These are phyloP conservation scores for Orobanche coerulescens DNA, from an alignment of 257 asterid species.

Conservation along the genomic window DNA sequence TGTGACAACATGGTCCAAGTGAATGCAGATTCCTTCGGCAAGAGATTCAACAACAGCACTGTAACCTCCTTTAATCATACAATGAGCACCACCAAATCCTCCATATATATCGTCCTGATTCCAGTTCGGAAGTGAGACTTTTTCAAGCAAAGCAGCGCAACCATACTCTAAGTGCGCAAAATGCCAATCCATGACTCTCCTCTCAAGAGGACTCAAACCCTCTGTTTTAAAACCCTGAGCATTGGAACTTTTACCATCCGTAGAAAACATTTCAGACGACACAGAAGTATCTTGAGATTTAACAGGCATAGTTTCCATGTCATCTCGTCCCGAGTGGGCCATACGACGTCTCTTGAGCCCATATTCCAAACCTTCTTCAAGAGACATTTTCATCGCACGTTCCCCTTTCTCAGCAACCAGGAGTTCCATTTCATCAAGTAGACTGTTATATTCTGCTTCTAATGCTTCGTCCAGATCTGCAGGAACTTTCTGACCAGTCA, in stretches of 20 bases:
- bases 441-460: constrained; percentile 88
- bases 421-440: constrained; percentile 89
- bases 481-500: constrained; percentile 82
- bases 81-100: constrained; percentile 99
- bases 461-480: constrained; percentile 73
- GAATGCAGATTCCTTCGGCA: constrained; percentile 60
- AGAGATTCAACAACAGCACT: constrained; percentile 84
- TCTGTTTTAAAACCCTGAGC: constrained; percentile 29
- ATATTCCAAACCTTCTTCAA: constrained; percentile 86
- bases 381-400: constrained; percentile 77
- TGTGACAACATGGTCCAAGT: constrained; percentile 72
- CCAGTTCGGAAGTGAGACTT: constrained; percentile 96
- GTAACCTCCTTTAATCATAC: constrained; percentile 99
- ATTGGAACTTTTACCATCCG: constrained; percentile 28
- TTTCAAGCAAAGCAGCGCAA: constrained; percentile 88
- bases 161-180: constrained; percentile 98
- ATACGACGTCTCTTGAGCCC: constrained; percentile 58
- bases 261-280: constrained; percentile 26
- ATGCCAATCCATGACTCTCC: constrained; percentile 99
- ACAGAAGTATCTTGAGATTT: constrained; percentile 27
- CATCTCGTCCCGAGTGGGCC: constrained; percentile 28
- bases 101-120: constrained; percentile 95
- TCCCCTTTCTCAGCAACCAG: constrained; percentile 92
- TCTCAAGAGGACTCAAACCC: constrained; percentile 76
- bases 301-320: constrained; percentile 25